Evolutionary conservation across 106 monocot species (phyloP), one percentile per base, ranked within the genome.

Genomic region (Cymbidium sinense): DNA sequence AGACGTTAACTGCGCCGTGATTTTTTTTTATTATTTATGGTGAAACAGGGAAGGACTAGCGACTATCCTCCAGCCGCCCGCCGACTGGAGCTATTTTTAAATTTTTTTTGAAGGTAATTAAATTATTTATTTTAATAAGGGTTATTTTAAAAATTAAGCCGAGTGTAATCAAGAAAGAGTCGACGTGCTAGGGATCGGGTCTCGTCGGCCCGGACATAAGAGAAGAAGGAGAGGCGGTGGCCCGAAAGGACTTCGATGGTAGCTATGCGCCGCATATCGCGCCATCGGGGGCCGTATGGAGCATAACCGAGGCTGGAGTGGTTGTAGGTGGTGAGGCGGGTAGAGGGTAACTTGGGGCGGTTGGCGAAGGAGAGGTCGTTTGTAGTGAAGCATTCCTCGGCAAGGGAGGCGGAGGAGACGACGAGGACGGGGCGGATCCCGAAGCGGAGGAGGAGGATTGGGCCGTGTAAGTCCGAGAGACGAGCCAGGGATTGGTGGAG

Each of bases 401-500:
- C 58, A n/a, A 58, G n/a, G 23, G 58, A n/a, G 37, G 37, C 37
- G 0, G 37, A 39, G 23, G 58, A 58, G 58, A 58, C 58, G 58
- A 58, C 23, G n/a, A 58, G 58, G 23, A 58, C 58, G 23, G 6
- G 5, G 58, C 23, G 58, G 58, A 58, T 58, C 3, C 20, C 23
- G 58, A 58, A 58, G 58, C 58, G 23, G 37, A 18, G 12, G 58
- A 58, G 58, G 58, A 58, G 58, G 8, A 58, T 58, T 1, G 21
- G 58, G 65, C 73, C 34, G 55, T 79, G 58, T 27, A 0, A 35
- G 54, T 34, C 20, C 1, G 79, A 73, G 58, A 80, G 64, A 36
- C 37, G 41, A 37, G 80, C 54, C 11, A 75, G 64, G 39, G 80
- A 31, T 15, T 34, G 80, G 64, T 80, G 80, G 43, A 80, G 73